Conservation (phyloP, 2,329 filamentous ascomycete species). For the Colletotrichum plurivorum region DNA sequence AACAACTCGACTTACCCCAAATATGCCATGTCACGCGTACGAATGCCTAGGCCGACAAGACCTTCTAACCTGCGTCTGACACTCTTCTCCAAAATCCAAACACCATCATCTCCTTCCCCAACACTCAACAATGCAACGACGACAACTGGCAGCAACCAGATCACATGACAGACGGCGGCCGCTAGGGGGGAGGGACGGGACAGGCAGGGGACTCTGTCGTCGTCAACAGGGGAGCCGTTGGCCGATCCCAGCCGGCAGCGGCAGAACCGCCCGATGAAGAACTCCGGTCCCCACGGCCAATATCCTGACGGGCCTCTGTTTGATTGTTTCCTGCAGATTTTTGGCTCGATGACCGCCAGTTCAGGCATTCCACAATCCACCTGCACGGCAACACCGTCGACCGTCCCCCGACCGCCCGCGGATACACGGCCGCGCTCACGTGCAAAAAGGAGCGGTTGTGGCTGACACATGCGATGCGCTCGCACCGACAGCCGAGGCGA, state of each 20-base stretch:
- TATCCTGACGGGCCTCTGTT: slow-evolving; percentile 17
- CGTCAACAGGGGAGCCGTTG: background rate
- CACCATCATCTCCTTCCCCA: too few species aligned
- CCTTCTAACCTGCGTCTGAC: too few species aligned
- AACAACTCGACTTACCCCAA: background rate
- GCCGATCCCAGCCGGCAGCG: slow-evolving; percentile 10
- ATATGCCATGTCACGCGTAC: too few species aligned
- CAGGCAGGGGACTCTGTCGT: background rate
- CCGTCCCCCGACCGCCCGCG: slow-evolving; percentile 5
- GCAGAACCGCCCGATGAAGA: slow-evolving; percentile 16
- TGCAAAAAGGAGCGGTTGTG: slow-evolving; percentile 1
- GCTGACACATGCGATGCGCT: slow-evolving; percentile 26
- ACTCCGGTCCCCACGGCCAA: slow-evolving; percentile 12
- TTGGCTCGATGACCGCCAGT: slow-evolving; percentile 30
- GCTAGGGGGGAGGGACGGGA: background rate
- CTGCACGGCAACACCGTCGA: slow-evolving; percentile 5
- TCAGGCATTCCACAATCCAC: slow-evolving; percentile 17
- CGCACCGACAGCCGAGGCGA: slow-evolving; percentile 36
- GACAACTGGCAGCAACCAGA: too few species aligned
- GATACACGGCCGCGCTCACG: slow-evolving; percentile 28
- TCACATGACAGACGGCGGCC: too few species aligned
- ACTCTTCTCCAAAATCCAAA: too few species aligned
- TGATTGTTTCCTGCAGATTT: slow-evolving; percentile 21
- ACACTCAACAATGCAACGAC: too few species aligned
- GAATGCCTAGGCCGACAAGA: too few species aligned